phyloP scores from a whole-genome alignment of 345 rosid species.

The Populus simonii region DNA sequence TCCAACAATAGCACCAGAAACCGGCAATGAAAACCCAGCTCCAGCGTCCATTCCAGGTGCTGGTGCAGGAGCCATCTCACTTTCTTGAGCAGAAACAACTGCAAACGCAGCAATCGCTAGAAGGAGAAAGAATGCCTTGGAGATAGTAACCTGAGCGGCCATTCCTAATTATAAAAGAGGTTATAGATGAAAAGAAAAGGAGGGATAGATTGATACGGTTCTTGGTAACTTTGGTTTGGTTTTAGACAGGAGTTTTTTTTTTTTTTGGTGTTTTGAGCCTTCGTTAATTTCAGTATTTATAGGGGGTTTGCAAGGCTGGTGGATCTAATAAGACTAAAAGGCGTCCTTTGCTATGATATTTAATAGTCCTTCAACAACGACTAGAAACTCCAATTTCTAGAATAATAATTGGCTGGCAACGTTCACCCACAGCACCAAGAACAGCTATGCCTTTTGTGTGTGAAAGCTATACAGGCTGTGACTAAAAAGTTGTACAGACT shows the following conservation, averaged over 20 bases:
- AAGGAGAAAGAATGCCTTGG: slow-evolving; percentile 12
- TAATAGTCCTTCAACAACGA: not conserved
- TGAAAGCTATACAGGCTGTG: too few species aligned
- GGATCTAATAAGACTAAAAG: too few species aligned
- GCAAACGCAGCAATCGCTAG: slow-evolving; percentile 11
- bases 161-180: not conserved
- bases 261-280: not conserved
- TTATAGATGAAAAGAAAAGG: not conserved
- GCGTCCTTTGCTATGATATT: not conserved
- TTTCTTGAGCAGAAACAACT: slow-evolving; percentile 36
- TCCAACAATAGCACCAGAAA: slow-evolving; percentile 18
- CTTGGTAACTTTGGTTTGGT: not conserved
- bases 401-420: not conserved
- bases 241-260: not conserved
- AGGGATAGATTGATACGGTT: not conserved
- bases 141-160: slow-evolving; percentile 25
- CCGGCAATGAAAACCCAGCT: slow-evolving; percentile 27
- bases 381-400: not conserved
- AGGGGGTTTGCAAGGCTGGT: not conserved
- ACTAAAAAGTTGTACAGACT: too few species aligned
- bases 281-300: not conserved
- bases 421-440: not conserved
- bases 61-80: slow-evolving; percentile 26
- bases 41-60: slow-evolving; percentile 32
- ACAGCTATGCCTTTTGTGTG: not conserved